These are phyloP conservation scores for Cyberlindnera xishuangbannaensis DNA, from an alignment of 805 yeast species.

Conservation along the genomic window DNA sequence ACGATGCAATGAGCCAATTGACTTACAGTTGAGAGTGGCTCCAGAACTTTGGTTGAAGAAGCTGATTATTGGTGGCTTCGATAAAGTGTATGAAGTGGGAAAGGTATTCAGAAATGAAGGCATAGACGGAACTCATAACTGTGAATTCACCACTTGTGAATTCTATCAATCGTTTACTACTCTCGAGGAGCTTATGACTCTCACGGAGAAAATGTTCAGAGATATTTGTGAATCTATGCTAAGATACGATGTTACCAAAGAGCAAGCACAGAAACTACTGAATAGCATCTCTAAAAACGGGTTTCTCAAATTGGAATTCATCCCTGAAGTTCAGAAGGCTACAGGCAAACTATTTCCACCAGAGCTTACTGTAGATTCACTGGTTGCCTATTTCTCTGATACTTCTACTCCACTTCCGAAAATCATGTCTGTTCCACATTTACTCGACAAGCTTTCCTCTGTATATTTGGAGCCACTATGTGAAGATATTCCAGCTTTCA, in stretches of 20 bases:
- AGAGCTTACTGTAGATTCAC: conserved; percentile 32
- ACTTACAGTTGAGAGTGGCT: conserved; percentile 73
- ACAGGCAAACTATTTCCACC: conserved; percentile 48
- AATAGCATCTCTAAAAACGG: neutral
- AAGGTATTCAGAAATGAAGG: conserved; percentile 88
- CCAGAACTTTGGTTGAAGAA: conserved; percentile 94
- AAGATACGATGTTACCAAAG: conserved; percentile 6
- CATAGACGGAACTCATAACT: conserved; percentile 86
- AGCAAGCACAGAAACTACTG: conserved; percentile 5
- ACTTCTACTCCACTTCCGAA: conserved; percentile 26
- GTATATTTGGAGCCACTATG: conserved; percentile 63
- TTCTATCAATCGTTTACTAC: conserved; percentile 72
- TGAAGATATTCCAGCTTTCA: conserved; percentile 52
- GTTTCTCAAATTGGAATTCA: conserved; percentile 55
- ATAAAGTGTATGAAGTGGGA: conserved; percentile 83
- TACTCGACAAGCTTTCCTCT: conserved; percentile 61
- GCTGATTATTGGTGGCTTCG: conserved; percentile 78
- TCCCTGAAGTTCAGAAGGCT: conserved; percentile 51
- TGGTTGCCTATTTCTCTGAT: conserved; percentile 35
- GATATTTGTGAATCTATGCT: conserved; percentile 32
- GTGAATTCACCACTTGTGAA: conserved; percentile 89
- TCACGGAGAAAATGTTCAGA: conserved; percentile 55
- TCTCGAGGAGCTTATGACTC: conserved; percentile 56
- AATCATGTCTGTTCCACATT: conserved; percentile 46
- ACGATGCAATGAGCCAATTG: conserved; percentile 19